A percentile compares a stretch with the other conserved stretches of the same genome.
Evolutionary conservation across 306 rosid species (phyloP).

Genomic region (Glycine tomentella): DNA sequence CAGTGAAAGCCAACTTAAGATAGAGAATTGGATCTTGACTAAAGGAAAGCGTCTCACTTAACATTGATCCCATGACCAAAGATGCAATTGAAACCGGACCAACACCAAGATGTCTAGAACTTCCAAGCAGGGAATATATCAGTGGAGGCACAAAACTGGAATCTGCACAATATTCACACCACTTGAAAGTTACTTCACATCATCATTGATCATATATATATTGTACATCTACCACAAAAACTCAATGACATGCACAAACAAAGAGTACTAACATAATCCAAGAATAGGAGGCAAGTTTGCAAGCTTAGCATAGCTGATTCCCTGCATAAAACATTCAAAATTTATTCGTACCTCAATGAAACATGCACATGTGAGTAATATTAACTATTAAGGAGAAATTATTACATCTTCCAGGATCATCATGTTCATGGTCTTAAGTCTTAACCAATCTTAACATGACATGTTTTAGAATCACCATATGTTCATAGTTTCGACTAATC

Average conservation of each 20-base stretch:
- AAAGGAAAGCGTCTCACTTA: slow-evolving; percentile 72
- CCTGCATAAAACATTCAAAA: slow-evolving; percentile 59
- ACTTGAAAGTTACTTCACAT: slow-evolving; percentile 20
- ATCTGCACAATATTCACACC: slow-evolving; percentile 64
- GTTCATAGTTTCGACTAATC: no score
- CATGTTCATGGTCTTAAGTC: no score
- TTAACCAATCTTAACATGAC: no score
- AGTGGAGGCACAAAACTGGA: slow-evolving; percentile 97
- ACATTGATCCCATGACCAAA: slow-evolving; percentile 96
- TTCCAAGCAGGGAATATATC: slow-evolving; percentile 88
- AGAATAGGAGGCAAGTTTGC: slow-evolving; percentile 96
- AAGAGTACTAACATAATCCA: slow-evolving; percentile 80
- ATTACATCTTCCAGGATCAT: no score
- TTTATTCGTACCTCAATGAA: not conserved
- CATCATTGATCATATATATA: not conserved
- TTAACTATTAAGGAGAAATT: no score
- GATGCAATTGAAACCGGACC: slow-evolving; percentile 99
- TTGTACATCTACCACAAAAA: not conserved
- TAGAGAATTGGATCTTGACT: slow-evolving; percentile 75
- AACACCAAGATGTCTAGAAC: slow-evolving; percentile 92
- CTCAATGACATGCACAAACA: slow-evolving; percentile 1
- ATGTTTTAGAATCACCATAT: no score
- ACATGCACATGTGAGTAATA: not conserved
- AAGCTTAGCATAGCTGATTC: slow-evolving; percentile 97
- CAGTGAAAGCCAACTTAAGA: slow-evolving; percentile 92